Evolutionary conservation across 2,329 filamentous ascomycete species (phyloP), one percentile per base, ranked within the genome.

Genomic region (Aspergillus cejpii): DNA sequence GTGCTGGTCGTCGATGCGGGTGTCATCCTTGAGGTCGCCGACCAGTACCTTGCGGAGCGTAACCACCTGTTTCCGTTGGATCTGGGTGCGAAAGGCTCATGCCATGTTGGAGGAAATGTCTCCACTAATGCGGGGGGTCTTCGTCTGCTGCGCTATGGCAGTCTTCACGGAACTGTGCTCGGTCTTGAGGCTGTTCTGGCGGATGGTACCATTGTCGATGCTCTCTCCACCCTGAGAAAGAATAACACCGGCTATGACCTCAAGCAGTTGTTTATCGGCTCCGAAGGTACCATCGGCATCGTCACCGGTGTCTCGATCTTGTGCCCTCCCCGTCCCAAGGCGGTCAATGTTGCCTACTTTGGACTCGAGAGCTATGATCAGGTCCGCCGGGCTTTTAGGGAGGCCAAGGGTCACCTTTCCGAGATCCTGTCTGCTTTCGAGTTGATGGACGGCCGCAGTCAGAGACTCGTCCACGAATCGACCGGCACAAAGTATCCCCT

Each of bases 201-300:
- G 1, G 87, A 98, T 62, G 92, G 92, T 43, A 96, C 89, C 5
- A 79, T 98, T 55, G 77, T 98, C 37, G 83, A 97, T 58, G 89
- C 96, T 58, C 80, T 98, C 24, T 85, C 81, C 56, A 90, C 80
- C 48, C 75, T 98, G 46, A 82, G 92, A 55, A 98, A 98, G 76
- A 97, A 98, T 76, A 98, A 98, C 73, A 98, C 92, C 1, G 92
- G 92, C 21, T 98, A 97, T 69, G 94, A 98, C 65, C 70, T 96
- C 45, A 96, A 96, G 74, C 91, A 96, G 69, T 78, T 96, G 27
- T 96, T 98, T 66, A 94, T 98, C 59, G 92, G 92, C 37, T 87
- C 83, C 24, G 92, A 98, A 68, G 92, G 92, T 19, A 97, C 92
- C 4, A 85, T 97, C 51, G 92, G 92, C 42, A 85, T 97, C 59